A percentile compares a stretch with the other conserved stretches of the same genome.
These are phyloP conservation scores for Trichosanthes truncata DNA, from an alignment of 306 rosid genomes.

Conservation along the genomic window DNA sequence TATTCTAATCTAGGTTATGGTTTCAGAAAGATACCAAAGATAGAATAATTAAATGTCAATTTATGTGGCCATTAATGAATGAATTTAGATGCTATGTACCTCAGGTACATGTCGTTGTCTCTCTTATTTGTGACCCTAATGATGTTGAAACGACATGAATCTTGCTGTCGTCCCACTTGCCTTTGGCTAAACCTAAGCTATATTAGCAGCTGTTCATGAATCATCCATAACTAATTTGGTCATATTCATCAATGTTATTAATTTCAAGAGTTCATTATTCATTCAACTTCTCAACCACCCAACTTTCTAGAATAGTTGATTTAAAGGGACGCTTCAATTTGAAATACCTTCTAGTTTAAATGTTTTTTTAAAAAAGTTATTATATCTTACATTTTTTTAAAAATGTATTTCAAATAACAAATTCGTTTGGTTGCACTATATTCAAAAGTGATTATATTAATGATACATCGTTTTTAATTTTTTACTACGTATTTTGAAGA, in stretches of 20 bases:
- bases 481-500: no score
- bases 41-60: background rate
- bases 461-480: no score
- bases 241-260: background rate
- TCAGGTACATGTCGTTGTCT: background rate
- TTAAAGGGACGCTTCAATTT: no score
- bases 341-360: no score
- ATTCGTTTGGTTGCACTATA: no score
- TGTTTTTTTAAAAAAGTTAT: no score
- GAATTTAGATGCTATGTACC: background rate
- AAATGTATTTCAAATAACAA: no score
- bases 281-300: background rate
- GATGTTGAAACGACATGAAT: slow-evolving; percentile 1
- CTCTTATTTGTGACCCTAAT: background rate
- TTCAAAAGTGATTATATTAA: no score
- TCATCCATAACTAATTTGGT: background rate
- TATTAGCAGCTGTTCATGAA: background rate
- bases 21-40: background rate
- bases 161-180: slow-evolving; percentile 11
- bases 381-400: no score
- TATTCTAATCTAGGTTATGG: background rate
- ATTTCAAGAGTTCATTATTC: background rate
- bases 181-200: background rate
- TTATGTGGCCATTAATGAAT: background rate
- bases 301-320: background rate